Evolutionary conservation across 495 filamentous ascomycete species (phyloP), one percentile per base, ranked within the genome.

Genomic region (Coniosporium apollinis): DNA sequence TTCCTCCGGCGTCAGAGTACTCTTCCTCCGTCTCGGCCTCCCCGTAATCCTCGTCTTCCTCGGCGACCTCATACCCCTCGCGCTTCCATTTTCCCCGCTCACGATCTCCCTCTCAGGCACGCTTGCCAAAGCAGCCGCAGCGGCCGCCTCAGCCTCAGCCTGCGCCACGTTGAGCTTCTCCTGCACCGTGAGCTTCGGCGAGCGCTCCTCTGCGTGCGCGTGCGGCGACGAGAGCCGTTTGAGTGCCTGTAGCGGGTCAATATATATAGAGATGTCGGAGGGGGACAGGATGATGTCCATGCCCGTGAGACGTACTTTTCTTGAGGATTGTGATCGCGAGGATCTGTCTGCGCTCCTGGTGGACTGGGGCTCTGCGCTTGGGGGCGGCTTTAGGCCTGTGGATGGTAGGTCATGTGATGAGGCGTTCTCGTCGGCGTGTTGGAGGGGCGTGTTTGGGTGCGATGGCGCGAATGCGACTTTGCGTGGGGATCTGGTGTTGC

Each of bases 1-100:
- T 47, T 60, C 57, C 28, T 55, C 57, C 19, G 55, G 53, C 36
- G 41, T 60, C 37, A 60, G 41, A 34, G 57, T 60, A 38, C 55
- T 58, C 51, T 60, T 51, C 41, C 52, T 48, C 41, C 50, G 48
- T 44, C 40, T 55, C 33, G 57, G 51, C 19, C 57, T 39, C 10
- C 57, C 57, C 16, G 40, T 35, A 38, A 60, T 54, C 36, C 45
- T 37, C 36, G 55, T 58, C 48, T 52, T 56, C 39, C 47, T 51
- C 22, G 38, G 16, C 19, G 33, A 19, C 33, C 41, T 45, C 39
- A 50, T 46, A 39, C n/a, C 43, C 51, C 20, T 47, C 46, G 1
- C 26, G 37, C 30, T 37, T 17, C 22, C 15, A 20, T 17, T 14
- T 11, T 19, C 31, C 6, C 5, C 15, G 19, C 19, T 22, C 17